Base-by-base conservation (phyloP, 305 asterid species). In the Fraxinus ornus region DNA sequence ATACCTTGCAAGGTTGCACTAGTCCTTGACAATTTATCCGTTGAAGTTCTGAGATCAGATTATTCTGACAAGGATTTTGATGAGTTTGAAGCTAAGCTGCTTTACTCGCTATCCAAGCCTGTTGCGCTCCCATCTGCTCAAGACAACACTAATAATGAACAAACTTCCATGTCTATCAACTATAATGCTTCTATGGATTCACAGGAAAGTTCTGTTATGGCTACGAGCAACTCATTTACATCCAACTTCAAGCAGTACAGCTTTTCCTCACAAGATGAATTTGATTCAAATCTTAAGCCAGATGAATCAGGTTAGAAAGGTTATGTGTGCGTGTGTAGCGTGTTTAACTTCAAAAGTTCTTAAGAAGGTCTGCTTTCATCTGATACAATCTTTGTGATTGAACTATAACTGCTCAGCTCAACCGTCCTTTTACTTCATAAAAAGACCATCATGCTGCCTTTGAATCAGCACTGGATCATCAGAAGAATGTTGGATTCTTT, bases 1-100 rank as follows among this genome's bases (percentile, higher is more conserved):
- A 85, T 93, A 68, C 86, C 93, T 30, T 87, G 96, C 91, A 93
- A 93, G 89, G 88, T 86, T 68, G 97, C 95, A 22, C 35, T 89
- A 41, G 78, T 91, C 64, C 92, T 64, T 66, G 94, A 93, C 78
- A 86, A 89, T 84, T 88, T 89, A 76, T 78, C 87, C 4, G 70
- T 89, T 79, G 80, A 85, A 68, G 78, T 90, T 72, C 52, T 87
- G 85, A 88, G 90, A 85, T 81, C 86, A 76, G 70, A 60, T 64
- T 77, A 73, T 83, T 76, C 85, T 66, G 75, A 57, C 9, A 87
- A 73, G 77, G 93, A 89, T 77, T 82, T 84, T 44, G 90, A 92
- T 24, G 81, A 60, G 77, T 66, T 83, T 33, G 96, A 91, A 70
- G 83, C 81, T 64, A 87, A 88, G 86, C 81, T 84, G 80, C 88